phyloP scores from a whole-genome alignment of 225 moss, liverwort and hornwort species.

The Straminergon stramineum region DNA sequence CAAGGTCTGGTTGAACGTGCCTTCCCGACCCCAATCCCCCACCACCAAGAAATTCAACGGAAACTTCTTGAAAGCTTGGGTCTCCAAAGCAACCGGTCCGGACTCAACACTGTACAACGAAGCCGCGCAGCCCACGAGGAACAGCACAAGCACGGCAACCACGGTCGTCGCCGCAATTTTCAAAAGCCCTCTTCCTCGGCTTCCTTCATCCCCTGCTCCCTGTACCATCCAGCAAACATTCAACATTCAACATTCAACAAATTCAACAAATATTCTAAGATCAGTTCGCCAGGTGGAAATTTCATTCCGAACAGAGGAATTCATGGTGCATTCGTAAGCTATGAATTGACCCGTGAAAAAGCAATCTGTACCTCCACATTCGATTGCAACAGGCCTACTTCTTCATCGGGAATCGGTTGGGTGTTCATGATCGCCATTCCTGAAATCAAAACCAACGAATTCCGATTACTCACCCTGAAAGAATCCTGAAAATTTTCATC shows the following conservation, averaged over 20 bases:
- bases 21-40: slow-evolving; percentile 57
- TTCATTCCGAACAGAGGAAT: neutral
- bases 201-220: neutral
- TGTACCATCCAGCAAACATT: neutral
- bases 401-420: slow-evolving; percentile 9
- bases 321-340: neutral
- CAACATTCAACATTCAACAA: neutral
- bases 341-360: neutral
- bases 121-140: slow-evolving; percentile 7
- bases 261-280: neutral
- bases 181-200: neutral
- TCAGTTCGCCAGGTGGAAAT: neutral
- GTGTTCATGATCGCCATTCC: neutral
- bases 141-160: neutral
- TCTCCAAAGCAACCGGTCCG: neutral
- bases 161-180: neutral
- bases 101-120: neutral
- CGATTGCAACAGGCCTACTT: slow-evolving; percentile 7
- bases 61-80: neutral
- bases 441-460: neutral
- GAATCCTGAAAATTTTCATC: neutral
- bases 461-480: neutral
- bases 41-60: slow-evolving; percentile 54
- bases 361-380: neutral
- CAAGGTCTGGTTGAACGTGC: slow-evolving; percentile 41